Base-by-base conservation (phyloP, 306 rosid genomes). In the Rosa lucieae region DNA sequence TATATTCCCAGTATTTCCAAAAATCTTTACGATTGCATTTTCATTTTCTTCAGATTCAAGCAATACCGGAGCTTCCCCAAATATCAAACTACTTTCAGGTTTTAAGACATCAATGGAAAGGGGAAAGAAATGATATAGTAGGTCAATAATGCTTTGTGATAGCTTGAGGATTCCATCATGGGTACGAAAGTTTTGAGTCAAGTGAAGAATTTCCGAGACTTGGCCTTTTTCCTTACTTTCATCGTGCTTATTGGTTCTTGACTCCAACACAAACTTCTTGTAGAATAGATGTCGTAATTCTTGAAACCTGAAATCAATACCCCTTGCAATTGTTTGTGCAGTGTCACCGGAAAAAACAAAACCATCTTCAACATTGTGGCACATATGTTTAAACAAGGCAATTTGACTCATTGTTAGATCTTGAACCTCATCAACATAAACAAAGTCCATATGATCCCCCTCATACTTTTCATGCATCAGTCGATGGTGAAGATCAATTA, bases 391-490 rank as follows among this genome's bases (percentile, higher is more conserved):
- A 66, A 81, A 85, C 43, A 92, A 85, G 37, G 88, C 79, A 78
- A 90, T 89, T 74, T 92, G 92, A 66, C 85, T 84, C 90, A 90
- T 87, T 39, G 91, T 84, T 8, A 92, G 80, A 77, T 87, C 94
- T 15, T 90, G 97, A 46, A 88, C 91, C 79, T 92, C 97, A 71
- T 89, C 97, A 70, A 92, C 77, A 46, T 92, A 92, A 13, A 92
- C 89, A 82, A 77, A 88, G 10, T 90, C 80, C 81, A 92, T 84
- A 61, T n/a, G 75, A 68, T 85, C 90, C 56, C 90, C 94, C 20
- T 65, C 43, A 44, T 92, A 89, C 61, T 58, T 77, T 70, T 73
- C 58, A 56, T 21, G 26, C 79, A 67, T 76, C 15, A 90, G 82
- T 11, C 92, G 83, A 52, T 5, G 80, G 77, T 92, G 94, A 32